These are phyloP conservation scores for Podospora appendiculata DNA, from an alignment of 495 filamentous ascomycete species.

Conservation along the genomic window DNA sequence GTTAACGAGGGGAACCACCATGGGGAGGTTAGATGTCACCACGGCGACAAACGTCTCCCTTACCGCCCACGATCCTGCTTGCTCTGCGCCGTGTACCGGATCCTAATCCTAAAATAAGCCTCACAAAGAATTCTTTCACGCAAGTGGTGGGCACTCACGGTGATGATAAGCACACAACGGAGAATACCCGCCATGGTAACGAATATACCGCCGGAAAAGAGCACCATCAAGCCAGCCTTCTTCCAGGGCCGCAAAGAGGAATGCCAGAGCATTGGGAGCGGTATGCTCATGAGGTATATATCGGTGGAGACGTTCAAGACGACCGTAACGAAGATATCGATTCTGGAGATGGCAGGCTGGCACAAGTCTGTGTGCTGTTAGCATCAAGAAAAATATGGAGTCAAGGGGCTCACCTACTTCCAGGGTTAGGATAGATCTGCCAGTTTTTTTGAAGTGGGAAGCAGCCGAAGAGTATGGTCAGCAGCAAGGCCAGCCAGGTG, in stretches of 20 bases:
- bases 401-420: constrained; percentile 26
- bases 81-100: constrained; percentile 32
- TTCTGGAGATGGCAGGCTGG: constrained; percentile 40
- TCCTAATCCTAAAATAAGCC: constrained; percentile 19
- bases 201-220: constrained; percentile 44
- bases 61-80: constrained; percentile 40
- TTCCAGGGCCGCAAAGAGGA: constrained; percentile 35
- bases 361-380: constrained; percentile 30
- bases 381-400: not conserved
- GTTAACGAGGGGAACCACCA: constrained; percentile 41
- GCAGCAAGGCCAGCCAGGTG: constrained; percentile 48
- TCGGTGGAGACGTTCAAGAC: constrained; percentile 43
- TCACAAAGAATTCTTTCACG: not conserved
- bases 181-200: constrained; percentile 40
- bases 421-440: constrained; percentile 50
- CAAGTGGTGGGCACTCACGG: constrained; percentile 12
- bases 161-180: constrained; percentile 39
- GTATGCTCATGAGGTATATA: constrained; percentile 45
- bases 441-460: constrained; percentile 42
- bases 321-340: constrained; percentile 38
- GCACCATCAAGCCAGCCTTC: constrained; percentile 38
- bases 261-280: constrained; percentile 47
- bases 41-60: constrained; percentile 47
- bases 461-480: constrained; percentile 48
- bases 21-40: constrained; percentile 45